Percentiles rank a stretch among this genome's conserved stretches.
phyloP scores from a whole-genome alignment of 305 asterid species.

The Euphrasia arctica region DNA sequence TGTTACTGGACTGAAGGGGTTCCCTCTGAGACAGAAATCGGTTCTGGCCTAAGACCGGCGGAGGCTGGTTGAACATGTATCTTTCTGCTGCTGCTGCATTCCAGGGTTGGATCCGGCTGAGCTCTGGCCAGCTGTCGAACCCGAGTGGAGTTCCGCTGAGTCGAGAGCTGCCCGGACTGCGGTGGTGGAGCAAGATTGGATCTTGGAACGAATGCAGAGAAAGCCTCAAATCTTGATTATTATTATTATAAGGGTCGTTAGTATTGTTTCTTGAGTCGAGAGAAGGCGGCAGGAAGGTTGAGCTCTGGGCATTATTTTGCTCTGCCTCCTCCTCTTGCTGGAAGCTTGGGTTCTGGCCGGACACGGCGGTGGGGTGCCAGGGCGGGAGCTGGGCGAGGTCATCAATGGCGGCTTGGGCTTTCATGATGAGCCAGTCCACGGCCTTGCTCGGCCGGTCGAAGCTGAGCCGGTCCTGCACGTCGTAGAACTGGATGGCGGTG shows the following conservation, averaged over 20 bases:
- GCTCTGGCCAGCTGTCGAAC: constrained; percentile 51
- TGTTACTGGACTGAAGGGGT: constrained; percentile 99
- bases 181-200: constrained; percentile 56
- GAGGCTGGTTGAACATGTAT: constrained; percentile 50
- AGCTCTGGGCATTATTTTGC: not conserved
- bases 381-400: constrained; percentile 78
- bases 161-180: constrained; percentile 28
- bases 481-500: constrained; percentile 94
- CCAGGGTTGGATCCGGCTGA: constrained; percentile 61
- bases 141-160: constrained; percentile 32
- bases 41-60: constrained; percentile 64
- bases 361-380: constrained; percentile 63
- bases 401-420: constrained; percentile 81
- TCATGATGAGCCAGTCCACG: constrained; percentile 90
- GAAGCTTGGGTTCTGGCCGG: constrained; percentile 28
- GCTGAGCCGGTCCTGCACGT: constrained; percentile 91
- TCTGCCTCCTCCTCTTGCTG: constrained; percentile 23
- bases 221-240: constrained; percentile 71
- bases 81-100: constrained; percentile 31
- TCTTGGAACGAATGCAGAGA: constrained; percentile 87
- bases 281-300: too few species aligned
- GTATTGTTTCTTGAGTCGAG: constrained; percentile 37
- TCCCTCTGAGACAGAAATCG: constrained; percentile 87
- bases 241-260: constrained; percentile 7
- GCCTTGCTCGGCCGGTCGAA: constrained; percentile 97